Base-by-base conservation (phyloP, 495 filamentous ascomycete genomes). In the Friedmanniomyces endolithicus region DNA sequence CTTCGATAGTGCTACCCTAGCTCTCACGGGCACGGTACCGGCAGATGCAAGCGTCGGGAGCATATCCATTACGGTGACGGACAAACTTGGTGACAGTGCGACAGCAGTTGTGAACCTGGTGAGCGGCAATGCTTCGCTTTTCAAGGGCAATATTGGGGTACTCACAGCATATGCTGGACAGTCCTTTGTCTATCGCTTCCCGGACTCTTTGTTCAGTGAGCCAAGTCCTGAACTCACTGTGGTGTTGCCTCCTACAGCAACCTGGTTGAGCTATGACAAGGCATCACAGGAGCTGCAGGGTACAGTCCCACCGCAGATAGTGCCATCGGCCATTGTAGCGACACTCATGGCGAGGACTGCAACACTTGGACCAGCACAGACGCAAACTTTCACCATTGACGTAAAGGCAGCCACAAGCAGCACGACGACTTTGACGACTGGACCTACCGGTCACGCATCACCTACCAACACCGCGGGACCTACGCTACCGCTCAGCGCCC, bases 221-320 rank as follows among this genome's bases (percentile, higher is more conserved):
- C 64, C 70, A 23, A 72, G 79, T 54, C 75, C 78, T 0, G 68
- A 75, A 20, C 62, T 90, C 0, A 73, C 73, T 12, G 67, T 85
- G 1, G 66, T 78, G 43, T 59, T 78, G n/a, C 72, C 68, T 19
- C 57, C 73, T 1, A 67, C 79, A 1, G 66, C 73, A 8, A 65
- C 78, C 14, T 95, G 88, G 89, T 70, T 92, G 11, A 71, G 69
- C 1, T 87, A 87, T 57, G 77, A 86, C 59, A 48, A 75, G 11
- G 64, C 62, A 11, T 78, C 75, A 37, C 66, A 75, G 55, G 74
- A 73, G 1, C 69, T 94, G 6, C 76, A 70, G 20, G 87, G 88
- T 6, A 70, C 75, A 12, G 79, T 85, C 22, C 86, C 89, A 1
- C 57, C 57, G 0, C 68, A 73, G 29, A 47, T 72, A 8, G 57